Evolutionary conservation across 2,329 filamentous ascomycete genomes (phyloP).

Genomic region (Grosmannia huntii): DNA sequence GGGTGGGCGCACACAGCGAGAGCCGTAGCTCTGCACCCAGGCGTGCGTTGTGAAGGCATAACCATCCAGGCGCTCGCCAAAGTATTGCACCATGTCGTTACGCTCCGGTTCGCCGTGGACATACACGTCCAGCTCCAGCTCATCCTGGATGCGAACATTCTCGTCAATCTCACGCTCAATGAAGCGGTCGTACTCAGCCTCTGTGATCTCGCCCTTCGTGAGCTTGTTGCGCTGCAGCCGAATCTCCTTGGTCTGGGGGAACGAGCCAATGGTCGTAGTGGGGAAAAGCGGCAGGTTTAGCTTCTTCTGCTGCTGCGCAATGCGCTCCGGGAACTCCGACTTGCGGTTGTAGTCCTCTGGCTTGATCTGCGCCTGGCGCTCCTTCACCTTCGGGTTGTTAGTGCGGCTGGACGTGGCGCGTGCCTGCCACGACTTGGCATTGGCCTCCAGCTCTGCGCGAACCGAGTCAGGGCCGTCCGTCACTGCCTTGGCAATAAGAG

Average conservation of each 20-base stretch:
- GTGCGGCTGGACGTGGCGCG: constrained; percentile 87
- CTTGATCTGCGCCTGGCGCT: constrained; percentile 81
- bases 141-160: constrained; percentile 92
- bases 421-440: constrained; percentile 84
- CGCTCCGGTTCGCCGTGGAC: constrained; percentile 99
- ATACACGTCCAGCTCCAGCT: constrained; percentile 92
- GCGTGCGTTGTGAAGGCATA: constrained; percentile 99
- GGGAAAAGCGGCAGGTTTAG: constrained; percentile 95
- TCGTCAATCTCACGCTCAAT: constrained; percentile 98
- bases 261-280: constrained; percentile 97
- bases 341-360: constrained; percentile 82
- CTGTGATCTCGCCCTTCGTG: constrained; percentile 94
- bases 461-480: constrained; percentile 83
- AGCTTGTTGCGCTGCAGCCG: constrained; percentile 94
- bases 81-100: constrained; percentile 99
- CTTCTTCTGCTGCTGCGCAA: constrained; percentile 78
- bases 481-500: constrained; percentile 91
- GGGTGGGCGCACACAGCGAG: constrained; percentile 92
- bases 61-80: constrained; percentile 90
- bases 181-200: constrained; percentile 92
- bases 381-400: constrained; percentile 96
- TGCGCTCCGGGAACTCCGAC: constrained; percentile 74
- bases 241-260: constrained; percentile 99
- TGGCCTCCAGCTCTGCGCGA: constrained; percentile 82
- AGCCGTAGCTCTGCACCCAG: constrained; percentile 96